Percentiles rank a stretch among this genome's conserved stretches.
Conservation (phyloP, 2,329 filamentous ascomycete species). For the Ophiostoma pallidulum region DNA sequence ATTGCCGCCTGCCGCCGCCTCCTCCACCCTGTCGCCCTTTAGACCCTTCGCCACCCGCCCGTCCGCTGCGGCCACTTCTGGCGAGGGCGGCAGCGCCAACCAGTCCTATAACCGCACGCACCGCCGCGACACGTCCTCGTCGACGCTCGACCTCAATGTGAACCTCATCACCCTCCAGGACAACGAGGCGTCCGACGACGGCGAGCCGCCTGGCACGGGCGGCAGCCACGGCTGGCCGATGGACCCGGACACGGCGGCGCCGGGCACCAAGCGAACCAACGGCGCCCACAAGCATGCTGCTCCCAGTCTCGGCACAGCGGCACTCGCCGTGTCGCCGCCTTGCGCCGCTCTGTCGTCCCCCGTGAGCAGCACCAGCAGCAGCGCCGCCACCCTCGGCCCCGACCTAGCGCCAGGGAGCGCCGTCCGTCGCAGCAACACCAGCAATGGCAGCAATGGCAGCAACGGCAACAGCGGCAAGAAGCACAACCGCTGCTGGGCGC, state of each 20-base stretch:
- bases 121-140: conserved; percentile 11
- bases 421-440: neutral
- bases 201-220: too few relatives aligned
- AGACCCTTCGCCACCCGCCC: neutral
- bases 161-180: conserved; percentile 48
- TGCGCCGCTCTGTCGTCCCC: too few relatives aligned
- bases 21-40: too few relatives aligned
- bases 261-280: too few relatives aligned
- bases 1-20: too few relatives aligned
- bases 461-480: conserved; percentile 23
- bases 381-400: neutral
- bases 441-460: neutral
- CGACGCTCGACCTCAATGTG: conserved; percentile 1
- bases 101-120: conserved; percentile 2
- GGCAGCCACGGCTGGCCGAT: too few relatives aligned
- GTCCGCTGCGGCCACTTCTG: neutral
- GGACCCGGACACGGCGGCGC: too few relatives aligned
- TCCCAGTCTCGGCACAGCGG: too few relatives aligned
- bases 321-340: too few relatives aligned
- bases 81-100: neutral
- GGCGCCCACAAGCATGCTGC: too few relatives aligned
- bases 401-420: neutral
- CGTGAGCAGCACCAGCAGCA: too few relatives aligned
- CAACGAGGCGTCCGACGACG: conserved; percentile 44
- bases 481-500: conserved; percentile 52